Percentiles rank a stretch among this genome's conserved stretches.
phyloP scores from a whole-genome alignment of 2,329 filamentous ascomycete species.

The Didymella arachidicola region DNA sequence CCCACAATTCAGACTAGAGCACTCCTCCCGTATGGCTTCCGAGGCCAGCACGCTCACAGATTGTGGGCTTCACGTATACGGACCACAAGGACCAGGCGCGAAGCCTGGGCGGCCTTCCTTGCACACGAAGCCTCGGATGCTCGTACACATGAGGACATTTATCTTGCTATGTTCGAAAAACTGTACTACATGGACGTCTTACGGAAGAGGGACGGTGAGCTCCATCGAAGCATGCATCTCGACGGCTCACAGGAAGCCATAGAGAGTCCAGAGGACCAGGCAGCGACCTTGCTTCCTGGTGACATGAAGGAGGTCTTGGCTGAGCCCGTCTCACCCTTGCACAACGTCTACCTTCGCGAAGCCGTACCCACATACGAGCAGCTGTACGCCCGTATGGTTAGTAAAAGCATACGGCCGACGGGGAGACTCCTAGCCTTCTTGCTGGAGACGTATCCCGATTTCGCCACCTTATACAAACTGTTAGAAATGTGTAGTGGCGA shows the following conservation, averaged over 20 bases:
- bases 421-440: slow-evolving; percentile 64
- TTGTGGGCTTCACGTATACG: slow-evolving; percentile 65
- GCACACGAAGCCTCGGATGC: slow-evolving; percentile 59
- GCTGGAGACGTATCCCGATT: slow-evolving; percentile 52
- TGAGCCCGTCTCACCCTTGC: slow-evolving; percentile 65
- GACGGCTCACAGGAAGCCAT: slow-evolving; percentile 8
- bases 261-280: not conserved
- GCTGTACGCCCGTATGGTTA: slow-evolving; percentile 67
- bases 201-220: slow-evolving; percentile 11
- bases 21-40: slow-evolving; percentile 41
- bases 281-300: slow-evolving; percentile 60
- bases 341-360: slow-evolving; percentile 70
- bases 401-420: slow-evolving; percentile 58
- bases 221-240: slow-evolving; percentile 12
- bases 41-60: slow-evolving; percentile 5
- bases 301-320: slow-evolving; percentile 65
- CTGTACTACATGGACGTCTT: slow-evolving; percentile 51
- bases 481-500: slow-evolving; percentile 27
- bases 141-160: slow-evolving; percentile 54
- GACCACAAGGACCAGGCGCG: slow-evolving; percentile 66
- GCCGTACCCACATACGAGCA: slow-evolving; percentile 66
- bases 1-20: slow-evolving; percentile 68
- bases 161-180: slow-evolving; percentile 66
- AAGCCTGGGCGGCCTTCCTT: slow-evolving; percentile 71
- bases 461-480: slow-evolving; percentile 30